Evolutionary conservation across 2,329 filamentous ascomycete species (phyloP), one percentile per base, ranked within the genome.

Genomic region (Laburnicola sp.): DNA sequence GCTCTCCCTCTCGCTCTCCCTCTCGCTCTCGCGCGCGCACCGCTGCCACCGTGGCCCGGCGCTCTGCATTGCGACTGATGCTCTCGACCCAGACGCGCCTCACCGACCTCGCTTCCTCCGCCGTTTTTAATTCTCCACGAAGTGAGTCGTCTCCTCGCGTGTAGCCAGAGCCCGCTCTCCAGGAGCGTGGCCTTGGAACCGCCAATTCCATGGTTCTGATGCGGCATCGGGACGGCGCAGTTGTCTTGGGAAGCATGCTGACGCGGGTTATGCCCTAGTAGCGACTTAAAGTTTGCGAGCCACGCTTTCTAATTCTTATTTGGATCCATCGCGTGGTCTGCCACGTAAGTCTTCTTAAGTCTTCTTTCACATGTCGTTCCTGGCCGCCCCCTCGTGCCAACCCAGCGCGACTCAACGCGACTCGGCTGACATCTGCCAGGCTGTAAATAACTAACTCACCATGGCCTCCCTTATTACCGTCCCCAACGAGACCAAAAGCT

Each of bases 401-500:
- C 39, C n/a, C n/a, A 48, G 23, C 39, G 22, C 38, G 16, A 27
- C 38, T 40, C 21, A 7, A 7, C 38, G 7, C 9, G 45, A 39
- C 30, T 16, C 7, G 21, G 27, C 38, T 49, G 39, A 40, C 48
- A 54, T 47, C 48, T 37, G 36, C 31, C 45, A 43, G 53, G 50
- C 51, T 27, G 37, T 30, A 23, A 31, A 30, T 16, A 16, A 16
- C 16, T 50, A 46, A 51, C 56, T 45, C 54, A 53, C 49, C 48
- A 68, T 69, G 59, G 64, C 62, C 34, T 72, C 70, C 59, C 74
- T 74, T 52, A 83, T 83, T 66, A 72, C 75, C 35, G 76, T 81
- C 57, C 72, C 76, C 53, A 84, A 84, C 67, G 82, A 85, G 76
- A 83, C 80, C 21, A 75, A 76, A 50, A 77, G 77, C 65, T 74